A percentile compares a stretch with the other conserved stretches of the same genome.
Evolutionary conservation across 1,139 yeast species (phyloP).

Genomic region (Sugiyamaella neomexicana): DNA sequence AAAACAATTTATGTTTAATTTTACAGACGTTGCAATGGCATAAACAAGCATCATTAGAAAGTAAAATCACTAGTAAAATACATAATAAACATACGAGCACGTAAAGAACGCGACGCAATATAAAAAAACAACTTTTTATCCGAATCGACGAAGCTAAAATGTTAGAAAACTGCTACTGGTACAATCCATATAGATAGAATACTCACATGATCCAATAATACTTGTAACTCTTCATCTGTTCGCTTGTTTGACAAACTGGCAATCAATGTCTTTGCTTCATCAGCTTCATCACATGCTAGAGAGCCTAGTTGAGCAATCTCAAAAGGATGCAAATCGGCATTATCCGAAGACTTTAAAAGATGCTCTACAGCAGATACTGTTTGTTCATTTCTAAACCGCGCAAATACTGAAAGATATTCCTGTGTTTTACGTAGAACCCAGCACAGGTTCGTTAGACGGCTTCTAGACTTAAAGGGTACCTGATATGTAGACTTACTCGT

Average conservation of each 20-base stretch:
- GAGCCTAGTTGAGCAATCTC: constrained; percentile 95
- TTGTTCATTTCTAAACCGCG: constrained; percentile 87
- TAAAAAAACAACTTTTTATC: constrained; percentile 9
- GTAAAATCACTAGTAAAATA: constrained; percentile 6
- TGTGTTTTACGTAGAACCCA: constrained; percentile 87
- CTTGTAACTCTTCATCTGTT: constrained; percentile 82
- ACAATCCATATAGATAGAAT: background rate
- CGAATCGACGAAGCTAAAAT: constrained; percentile 15
- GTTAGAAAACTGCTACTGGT: background rate
- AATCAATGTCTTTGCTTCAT: constrained; percentile 91
- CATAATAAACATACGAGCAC: constrained; percentile 7
- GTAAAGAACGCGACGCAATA: constrained; percentile 1
- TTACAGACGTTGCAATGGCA: constrained; percentile 25
- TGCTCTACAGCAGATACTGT: constrained; percentile 94
- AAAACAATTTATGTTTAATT: constrained; percentile 36
- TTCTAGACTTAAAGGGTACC: too few relatives aligned
- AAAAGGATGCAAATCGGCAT: constrained; percentile 80
- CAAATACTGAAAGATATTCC: constrained; percentile 80
- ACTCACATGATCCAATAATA: constrained; percentile 76
- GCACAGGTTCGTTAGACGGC: constrained; percentile 5
- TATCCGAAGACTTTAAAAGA: constrained; percentile 68
- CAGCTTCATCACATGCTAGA: constrained; percentile 93
- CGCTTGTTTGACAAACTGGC: constrained; percentile 83
- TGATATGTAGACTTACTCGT: constrained; percentile 44
- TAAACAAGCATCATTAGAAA: constrained; percentile 12